Conservation (phyloP, 495 filamentous ascomycete genomes). For the Trypethelium eluteriae region DNA sequence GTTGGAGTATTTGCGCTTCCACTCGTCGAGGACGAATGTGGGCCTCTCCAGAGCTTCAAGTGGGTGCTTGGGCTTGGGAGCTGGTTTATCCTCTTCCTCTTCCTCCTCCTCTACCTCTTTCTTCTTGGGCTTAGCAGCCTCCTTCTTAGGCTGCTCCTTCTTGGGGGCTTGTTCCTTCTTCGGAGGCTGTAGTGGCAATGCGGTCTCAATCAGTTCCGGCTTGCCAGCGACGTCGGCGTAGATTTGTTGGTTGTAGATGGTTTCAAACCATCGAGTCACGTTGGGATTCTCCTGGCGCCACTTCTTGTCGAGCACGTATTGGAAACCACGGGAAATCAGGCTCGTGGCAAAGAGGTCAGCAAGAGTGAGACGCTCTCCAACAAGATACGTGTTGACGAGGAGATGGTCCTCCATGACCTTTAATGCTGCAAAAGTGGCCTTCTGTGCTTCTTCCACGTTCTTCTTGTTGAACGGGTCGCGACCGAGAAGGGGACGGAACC, state of each 20-base stretch:
- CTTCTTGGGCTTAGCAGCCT: constrained; percentile 42
- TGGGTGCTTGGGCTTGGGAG: constrained; percentile 93
- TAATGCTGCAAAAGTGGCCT: constrained; percentile 57
- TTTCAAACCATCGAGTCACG: constrained; percentile 87
- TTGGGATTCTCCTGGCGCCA: constrained; percentile 75
- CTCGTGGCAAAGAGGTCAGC: constrained; percentile 80
- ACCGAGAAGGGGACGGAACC: constrained; percentile 86
- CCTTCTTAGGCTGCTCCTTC: constrained; percentile 47
- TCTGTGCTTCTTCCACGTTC: constrained; percentile 69
- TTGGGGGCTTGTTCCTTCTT: constrained; percentile 70
- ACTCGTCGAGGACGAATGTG: constrained; percentile 80
- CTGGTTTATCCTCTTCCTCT: constrained; percentile 60
- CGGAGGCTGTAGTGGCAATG: constrained; percentile 76
- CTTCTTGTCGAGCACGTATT: constrained; percentile 81
- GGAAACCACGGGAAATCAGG: constrained; percentile 74
- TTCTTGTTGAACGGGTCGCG: constrained; percentile 94
- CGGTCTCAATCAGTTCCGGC: constrained; percentile 71
- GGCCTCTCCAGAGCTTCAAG: constrained; percentile 77
- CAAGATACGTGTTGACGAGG: constrained; percentile 87
- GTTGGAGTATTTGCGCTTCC: constrained; percentile 99
- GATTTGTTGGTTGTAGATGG: constrained; percentile 81
- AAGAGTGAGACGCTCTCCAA: constrained; percentile 93
- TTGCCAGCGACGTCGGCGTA: constrained; percentile 71
- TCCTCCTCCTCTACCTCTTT: constrained; percentile 55
- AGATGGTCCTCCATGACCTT: constrained; percentile 77